Evolutionary conservation across 768 basidiomycete species (phyloP), one percentile per base, ranked within the genome.

Genomic region (Kwoniella sp.): DNA sequence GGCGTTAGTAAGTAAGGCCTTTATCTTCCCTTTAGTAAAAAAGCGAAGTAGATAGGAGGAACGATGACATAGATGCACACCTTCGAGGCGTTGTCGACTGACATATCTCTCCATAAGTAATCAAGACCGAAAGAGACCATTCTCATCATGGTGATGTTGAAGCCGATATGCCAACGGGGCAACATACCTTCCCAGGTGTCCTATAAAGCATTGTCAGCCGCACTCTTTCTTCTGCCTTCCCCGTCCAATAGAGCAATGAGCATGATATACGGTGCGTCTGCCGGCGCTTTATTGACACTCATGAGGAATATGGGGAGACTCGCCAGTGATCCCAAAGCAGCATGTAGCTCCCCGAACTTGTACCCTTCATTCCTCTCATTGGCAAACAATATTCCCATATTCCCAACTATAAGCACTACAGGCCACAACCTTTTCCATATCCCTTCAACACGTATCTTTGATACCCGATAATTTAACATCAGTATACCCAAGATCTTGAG

Each of bases 71-170:
- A 40, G 13, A n/a, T 29, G 19, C 21, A 21, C 53, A 54, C 33
- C 53, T 22, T 19, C 12, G 19, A 13, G 19, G 25, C 5, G 22
- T 17, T 40, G 15, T 27, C 37, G 21, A 44, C 29, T 30, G 26
- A 22, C 25, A 25, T 26, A 86, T 65, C 60, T 37, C 60, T 40
- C 94, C 94, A 98, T 70, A 91, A 86, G 74, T 89, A 88, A 76
- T 99, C 96, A 86, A 95, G 87, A 65, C 87, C 89, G 82, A 92
- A 99, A 0, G 93, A 94, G 6, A 99, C 84, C 15, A 97, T 84
- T 30, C 95, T 86, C 46, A 98, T 84, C 89, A 94, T 94, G 1
- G 93, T 92, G 69, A 98, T 92, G 78, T 98, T 98, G 83, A 95
- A 98, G 69, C 83, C 86, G 70, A 98, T 84, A 69, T 97, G 86